Conservation (phyloP, 148 eudicot genomes). For the Persicaria tinctoria region DNA sequence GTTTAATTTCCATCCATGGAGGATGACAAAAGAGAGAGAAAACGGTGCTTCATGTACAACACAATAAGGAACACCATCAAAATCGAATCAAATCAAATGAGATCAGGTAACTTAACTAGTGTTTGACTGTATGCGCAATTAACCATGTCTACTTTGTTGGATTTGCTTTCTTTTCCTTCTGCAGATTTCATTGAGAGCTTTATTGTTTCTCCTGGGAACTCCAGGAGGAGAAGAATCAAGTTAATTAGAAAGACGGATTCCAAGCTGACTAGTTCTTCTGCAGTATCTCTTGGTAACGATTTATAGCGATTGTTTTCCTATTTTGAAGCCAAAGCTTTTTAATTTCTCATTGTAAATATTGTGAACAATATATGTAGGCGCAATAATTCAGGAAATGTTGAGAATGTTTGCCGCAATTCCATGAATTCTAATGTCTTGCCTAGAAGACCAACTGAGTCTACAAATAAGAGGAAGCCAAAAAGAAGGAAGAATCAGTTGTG, state of each 20-base stretch:
- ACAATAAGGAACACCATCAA: not conserved
- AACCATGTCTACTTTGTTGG: not conserved
- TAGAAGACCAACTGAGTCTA: not conserved
- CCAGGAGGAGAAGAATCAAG: not conserved
- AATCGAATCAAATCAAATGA: not conserved
- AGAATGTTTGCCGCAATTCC: not conserved
- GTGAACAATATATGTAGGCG: not conserved
- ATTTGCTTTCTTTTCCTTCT: slow-evolving; percentile 5
- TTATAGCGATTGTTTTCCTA: not conserved
- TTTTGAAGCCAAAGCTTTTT: not conserved
- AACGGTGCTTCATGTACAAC: not conserved
- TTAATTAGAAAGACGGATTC: not conserved
- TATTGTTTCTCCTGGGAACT: not conserved
- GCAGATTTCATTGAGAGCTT: not conserved
- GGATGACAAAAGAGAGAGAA: slow-evolving; percentile 19
- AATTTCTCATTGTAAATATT: not conserved
- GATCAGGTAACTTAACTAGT: not conserved
- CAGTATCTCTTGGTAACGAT: not conserved
- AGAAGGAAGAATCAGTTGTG: not conserved
- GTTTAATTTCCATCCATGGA: slow-evolving; percentile 27
- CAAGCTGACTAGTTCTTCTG: not conserved
- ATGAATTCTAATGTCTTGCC: not conserved
- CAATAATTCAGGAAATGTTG: not conserved
- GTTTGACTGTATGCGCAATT: not conserved
- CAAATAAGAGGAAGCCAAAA: not conserved